phyloP scores from a whole-genome alignment of 768 basidiomycete species.

The Asterophora lycoperdoides region DNA sequence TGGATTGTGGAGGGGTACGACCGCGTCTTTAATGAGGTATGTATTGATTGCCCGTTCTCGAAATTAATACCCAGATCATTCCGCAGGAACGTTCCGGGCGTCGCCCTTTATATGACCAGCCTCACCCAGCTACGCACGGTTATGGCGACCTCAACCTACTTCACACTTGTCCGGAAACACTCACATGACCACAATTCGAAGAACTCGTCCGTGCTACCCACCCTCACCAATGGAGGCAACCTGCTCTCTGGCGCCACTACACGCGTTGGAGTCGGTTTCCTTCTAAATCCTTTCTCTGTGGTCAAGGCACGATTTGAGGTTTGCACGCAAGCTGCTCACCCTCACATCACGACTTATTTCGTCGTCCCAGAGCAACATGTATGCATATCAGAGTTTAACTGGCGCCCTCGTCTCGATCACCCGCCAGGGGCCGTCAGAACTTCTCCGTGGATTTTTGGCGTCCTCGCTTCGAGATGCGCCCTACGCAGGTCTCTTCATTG shows the following conservation, averaged over 20 bases:
- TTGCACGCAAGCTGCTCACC: constrained; percentile 1
- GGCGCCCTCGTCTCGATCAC: constrained; percentile 55
- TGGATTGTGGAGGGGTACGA: constrained; percentile 88
- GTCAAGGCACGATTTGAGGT: constrained; percentile 93
- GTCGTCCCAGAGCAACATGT: constrained; percentile 63
- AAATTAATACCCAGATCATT: background rate
- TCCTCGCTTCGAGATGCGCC: constrained; percentile 93
- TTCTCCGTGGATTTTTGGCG: constrained; percentile 82
- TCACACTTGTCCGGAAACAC: constrained; percentile 35
- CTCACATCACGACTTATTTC: constrained; percentile 3
- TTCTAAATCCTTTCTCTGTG: constrained; percentile 87
- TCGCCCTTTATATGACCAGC: constrained; percentile 87
- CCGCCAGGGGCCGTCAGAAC: constrained; percentile 72
- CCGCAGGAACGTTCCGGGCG: constrained; percentile 84
- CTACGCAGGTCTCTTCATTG: constrained; percentile 86
- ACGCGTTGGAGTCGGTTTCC: constrained; percentile 74
- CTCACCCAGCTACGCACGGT: constrained; percentile 76
- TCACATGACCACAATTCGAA: constrained; percentile 19
- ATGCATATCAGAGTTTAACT: constrained; percentile 60
- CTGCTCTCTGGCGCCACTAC: constrained; percentile 81
- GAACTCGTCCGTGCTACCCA: constrained; percentile 56
- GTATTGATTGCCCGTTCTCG: constrained; percentile 6
- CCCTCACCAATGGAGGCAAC: constrained; percentile 74
- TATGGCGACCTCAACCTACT: constrained; percentile 72
- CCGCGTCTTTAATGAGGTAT: constrained; percentile 71